Evolutionary conservation across 2,329 filamentous ascomycete species (phyloP), one percentile per base, ranked within the genome.

Genomic region (Endoconidiophora laricicola): DNA sequence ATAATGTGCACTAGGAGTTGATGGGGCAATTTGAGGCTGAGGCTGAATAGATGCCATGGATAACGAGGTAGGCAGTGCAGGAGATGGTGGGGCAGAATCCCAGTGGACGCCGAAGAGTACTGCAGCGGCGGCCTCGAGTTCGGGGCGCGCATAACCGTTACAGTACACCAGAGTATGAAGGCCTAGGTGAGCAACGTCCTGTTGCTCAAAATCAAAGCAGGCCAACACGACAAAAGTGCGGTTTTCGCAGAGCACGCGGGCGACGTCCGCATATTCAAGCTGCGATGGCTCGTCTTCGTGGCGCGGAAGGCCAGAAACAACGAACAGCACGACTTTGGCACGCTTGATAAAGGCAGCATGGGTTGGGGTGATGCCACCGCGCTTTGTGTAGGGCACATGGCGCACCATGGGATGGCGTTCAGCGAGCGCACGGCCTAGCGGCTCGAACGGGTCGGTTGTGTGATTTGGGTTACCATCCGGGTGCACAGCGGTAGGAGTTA

Each of bases 321-420:
- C 72, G 52, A 83, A 75, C 12, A 85, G 62, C 36, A 83, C 66
- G 1, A 70, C 69, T 44, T 70, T 71, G 3, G 78, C 78, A 50
- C 73, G 66, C 51, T 69, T 71, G 48, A 85, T 71, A 57, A 83
- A 82, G 47, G 70, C 71, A 45, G 72, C 64, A 61, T 87, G 78
- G 42, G 74, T 71, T 20, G 70, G 68, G 2, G 78, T 82, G 60
- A 85, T 76, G 40, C 81, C 80, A 52, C 69, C 63, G 48, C 70
- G 69, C 44, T 76, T 73, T 4, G 78, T 75, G 58, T 85, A 88
- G 4, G 83, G 81, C 41, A 86, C 75, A 60, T 87, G 83, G 18
- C 79, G 75, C 54, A 87, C 69, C 61, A 69, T 70, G 2, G 70
- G 65, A 58, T 83, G 78, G 56, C 73, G 69, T 45, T 64, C 66